phyloP scores from a whole-genome alignment of 805 yeast genomes.

The Wickerhamomyces sydowiorum region DNA sequence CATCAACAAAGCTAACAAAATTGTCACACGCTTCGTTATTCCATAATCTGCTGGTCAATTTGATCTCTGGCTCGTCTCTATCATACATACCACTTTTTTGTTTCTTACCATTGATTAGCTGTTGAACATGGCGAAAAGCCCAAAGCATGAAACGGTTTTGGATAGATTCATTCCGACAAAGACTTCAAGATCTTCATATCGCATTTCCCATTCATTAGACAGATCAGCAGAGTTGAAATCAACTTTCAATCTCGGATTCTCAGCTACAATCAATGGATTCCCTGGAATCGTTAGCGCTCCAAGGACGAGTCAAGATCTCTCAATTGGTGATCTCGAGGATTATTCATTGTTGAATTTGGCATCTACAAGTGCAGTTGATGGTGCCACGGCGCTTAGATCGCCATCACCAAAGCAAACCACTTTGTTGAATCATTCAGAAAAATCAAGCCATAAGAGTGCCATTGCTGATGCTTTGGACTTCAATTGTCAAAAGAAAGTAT shows the following conservation, averaged over 20 bases:
- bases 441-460: constrained; percentile 26
- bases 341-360: neutral
- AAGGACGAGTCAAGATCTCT: constrained; percentile 18
- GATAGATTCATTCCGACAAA: neutral
- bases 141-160: neutral
- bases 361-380: neutral
- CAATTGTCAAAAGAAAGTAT: constrained; percentile 33
- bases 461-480: constrained; percentile 50
- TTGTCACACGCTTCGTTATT: neutral
- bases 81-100: neutral
- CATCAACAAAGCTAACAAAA: neutral
- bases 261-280: neutral
- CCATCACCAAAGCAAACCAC: neutral
- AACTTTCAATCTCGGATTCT: no score
- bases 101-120: neutral
- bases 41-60: no score
- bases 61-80: no score
- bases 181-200: constrained; percentile 10
- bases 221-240: no score
- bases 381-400: neutral
- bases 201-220: no score
- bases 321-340: constrained; percentile 8
- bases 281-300: neutral
- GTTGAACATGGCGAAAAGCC: neutral
- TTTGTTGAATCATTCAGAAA: constrained; percentile 1